phyloP scores from a whole-genome alignment of 768 basidiomycete species.

The Serendipita indica region DNA sequence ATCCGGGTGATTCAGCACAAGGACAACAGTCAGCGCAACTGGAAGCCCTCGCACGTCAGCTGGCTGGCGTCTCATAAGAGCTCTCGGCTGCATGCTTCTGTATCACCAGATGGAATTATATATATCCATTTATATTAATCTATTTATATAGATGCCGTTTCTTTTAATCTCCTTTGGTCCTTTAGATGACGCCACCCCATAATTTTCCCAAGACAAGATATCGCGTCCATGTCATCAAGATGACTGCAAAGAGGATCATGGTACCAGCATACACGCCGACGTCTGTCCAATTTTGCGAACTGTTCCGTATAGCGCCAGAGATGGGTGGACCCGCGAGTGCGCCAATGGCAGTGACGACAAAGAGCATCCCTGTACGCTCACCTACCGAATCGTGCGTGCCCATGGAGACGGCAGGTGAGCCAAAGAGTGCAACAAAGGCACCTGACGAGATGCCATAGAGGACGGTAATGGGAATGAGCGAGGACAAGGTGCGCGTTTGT shows the following conservation, averaged over 20 bases:
- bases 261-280: constrained; percentile 15
- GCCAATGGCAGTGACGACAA: constrained; percentile 11
- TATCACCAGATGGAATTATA: too few relatives aligned
- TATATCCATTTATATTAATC: too few relatives aligned
- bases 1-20: too few relatives aligned
- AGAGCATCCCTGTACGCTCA: constrained; percentile 15
- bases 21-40: too few relatives aligned
- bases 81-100: too few relatives aligned
- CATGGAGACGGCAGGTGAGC: constrained; percentile 11
- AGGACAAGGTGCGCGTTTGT: constrained; percentile 30
- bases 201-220: neutral
- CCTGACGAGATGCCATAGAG: constrained; percentile 32
- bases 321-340: constrained; percentile 16
- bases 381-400: constrained; percentile 13
- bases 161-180: too few relatives aligned
- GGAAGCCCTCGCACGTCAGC: too few relatives aligned
- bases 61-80: too few relatives aligned
- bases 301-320: constrained; percentile 13
- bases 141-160: too few relatives aligned
- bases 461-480: constrained; percentile 39
- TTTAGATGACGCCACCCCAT: neutral
- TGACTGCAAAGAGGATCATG: neutral
- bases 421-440: constrained; percentile 12
- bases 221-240: neutral
- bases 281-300: constrained; percentile 5